Evolutionary conservation across 345 rosid species (phyloP), one percentile per base, ranked within the genome.

Genomic region (Corymbia maculata): DNA sequence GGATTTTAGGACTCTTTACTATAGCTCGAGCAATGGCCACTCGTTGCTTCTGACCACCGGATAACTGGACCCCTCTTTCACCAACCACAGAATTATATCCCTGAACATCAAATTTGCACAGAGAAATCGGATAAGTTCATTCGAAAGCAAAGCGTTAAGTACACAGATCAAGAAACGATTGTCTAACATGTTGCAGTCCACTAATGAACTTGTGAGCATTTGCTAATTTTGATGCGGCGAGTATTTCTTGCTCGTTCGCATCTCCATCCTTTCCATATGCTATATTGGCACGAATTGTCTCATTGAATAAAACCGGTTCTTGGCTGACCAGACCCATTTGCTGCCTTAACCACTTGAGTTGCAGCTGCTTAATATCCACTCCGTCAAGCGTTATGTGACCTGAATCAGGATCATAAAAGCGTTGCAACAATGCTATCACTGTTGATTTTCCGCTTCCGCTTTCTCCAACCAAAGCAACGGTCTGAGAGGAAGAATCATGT

Each of bases 191-290:
- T 85, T 94, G 98, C 50, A 95, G 89, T n/a, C 95, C 88, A 66
- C 98, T 95, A 24, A 96, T 94, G 95, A 96, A 97, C 64, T 89
- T 90, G 91, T 95, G 98, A 12, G 98, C 98, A 89, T 97, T 95
- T 45, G 99, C 96, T 70, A 94, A 50, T 55, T 95, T 95, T 75
- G 97, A 87, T 51, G 99, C 96, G 30, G 96, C 93, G 84, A 94
- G 7, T 6, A 97, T 96, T 89, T 95, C 97, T 36, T 94, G 89
- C 90, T 97, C 99, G 3, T 93, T 87, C 52, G 95, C 97, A 86
- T 93, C 90, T 28, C 97, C 98, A 52, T 91, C 94, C 85, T 95
- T 97, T 7, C 97, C 99, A 6, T 97, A 96, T 24, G 97, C 97
- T 86, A 96, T 94, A 87, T 96, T 97, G 68, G 95, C 95, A 4